Evolutionary conservation across 2,329 filamentous ascomycete genomes (phyloP), one percentile per base, ranked within the genome.

Genomic region (Sphaerostilbella broomeana): DNA sequence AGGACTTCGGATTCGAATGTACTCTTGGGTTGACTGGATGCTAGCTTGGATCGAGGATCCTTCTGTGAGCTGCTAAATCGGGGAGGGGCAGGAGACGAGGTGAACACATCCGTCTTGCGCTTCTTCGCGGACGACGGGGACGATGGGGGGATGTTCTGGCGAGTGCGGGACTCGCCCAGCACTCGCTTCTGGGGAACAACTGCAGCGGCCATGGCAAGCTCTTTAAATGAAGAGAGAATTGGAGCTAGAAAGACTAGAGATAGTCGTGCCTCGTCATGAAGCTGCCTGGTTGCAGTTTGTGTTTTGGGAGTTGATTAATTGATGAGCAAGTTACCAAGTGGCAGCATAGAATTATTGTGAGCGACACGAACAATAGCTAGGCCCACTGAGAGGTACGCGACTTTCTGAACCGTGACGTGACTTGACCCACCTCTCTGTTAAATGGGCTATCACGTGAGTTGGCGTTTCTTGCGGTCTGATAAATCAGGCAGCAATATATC

Each of bases 1-100:
- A 98, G 73, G 2, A 95, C 86, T 58, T 95, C 88, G 43, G 84
- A 82, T 63, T 97, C 92, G 59, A 98, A 98, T 40, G 84, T 77
- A 59, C 88, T 95, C 67, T 94, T 95, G 12, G 77, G 77, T 61
- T 89, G 86, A 51, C 76, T 89, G 2, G 84, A 90, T 47, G 76
- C 72, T 20, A 61, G 59, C 55, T 79, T 81, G 47, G 73, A 75
- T 49, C 76, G 75, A 9, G 65, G 69, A n/a, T 67, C 70, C 57
- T 74, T 75, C 50, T 83, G 75, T 4, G 81, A 81, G 39, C 77
- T 74, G 39, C 73, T 76, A 51, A 84, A 72, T 42, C 73, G 72
- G 21, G 70, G 41, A 4, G 18, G 8, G 8, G 17, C 67, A 10
- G 70, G 65, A 12, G 72, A 75, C 3, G 73, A 73, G 4, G 74